These are phyloP conservation scores for Ormosia semicastrata DNA, from an alignment of 306 rosid species.

Conservation along the genomic window DNA sequence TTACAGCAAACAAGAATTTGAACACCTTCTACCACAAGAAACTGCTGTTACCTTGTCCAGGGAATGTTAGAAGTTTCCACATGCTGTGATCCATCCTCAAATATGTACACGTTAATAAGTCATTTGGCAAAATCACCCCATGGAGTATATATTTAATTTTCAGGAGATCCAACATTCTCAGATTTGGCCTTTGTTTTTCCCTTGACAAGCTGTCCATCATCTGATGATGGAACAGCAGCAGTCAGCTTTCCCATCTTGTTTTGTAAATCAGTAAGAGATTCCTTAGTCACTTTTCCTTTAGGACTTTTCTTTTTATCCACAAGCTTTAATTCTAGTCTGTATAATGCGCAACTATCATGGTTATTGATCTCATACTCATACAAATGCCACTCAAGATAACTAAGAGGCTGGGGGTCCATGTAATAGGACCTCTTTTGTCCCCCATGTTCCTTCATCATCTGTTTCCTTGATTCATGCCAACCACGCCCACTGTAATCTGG, in stretches of 20 bases:
- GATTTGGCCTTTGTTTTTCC: slow-evolving; percentile 47
- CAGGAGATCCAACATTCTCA: slow-evolving; percentile 45
- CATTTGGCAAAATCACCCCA: slow-evolving; percentile 3
- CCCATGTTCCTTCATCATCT: slow-evolving; percentile 83
- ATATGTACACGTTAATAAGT: slow-evolving; percentile 32
- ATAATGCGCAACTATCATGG: slow-evolving; percentile 77
- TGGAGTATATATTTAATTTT: slow-evolving; percentile 21
- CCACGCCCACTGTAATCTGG: slow-evolving; percentile 93
- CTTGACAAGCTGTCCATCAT: slow-evolving; percentile 45
- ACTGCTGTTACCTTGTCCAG: not conserved
- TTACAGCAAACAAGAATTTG: not conserved
- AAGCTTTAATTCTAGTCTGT: slow-evolving; percentile 78
- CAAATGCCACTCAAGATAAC: slow-evolving; percentile 89
- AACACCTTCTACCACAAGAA: slow-evolving; percentile 19
- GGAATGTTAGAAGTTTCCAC: slow-evolving; percentile 24
- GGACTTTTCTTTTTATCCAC: slow-evolving; percentile 84
- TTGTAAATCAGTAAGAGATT: slow-evolving; percentile 84
- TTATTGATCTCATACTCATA: slow-evolving; percentile 80
- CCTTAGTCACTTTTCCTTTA: slow-evolving; percentile 65
- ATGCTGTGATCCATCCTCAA: not conserved
- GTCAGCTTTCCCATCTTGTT: slow-evolving; percentile 93
- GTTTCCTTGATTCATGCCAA: slow-evolving; percentile 99
- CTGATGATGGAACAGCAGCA: slow-evolving; percentile 54
- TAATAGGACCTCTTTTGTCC: slow-evolving; percentile 95
- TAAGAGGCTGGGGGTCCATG: slow-evolving; percentile 91